A percentile compares a stretch with the other conserved stretches of the same genome.
These are phyloP conservation scores for Oldenlandia corymbosa DNA, from an alignment of 257 asterid species.

Conservation along the genomic window DNA sequence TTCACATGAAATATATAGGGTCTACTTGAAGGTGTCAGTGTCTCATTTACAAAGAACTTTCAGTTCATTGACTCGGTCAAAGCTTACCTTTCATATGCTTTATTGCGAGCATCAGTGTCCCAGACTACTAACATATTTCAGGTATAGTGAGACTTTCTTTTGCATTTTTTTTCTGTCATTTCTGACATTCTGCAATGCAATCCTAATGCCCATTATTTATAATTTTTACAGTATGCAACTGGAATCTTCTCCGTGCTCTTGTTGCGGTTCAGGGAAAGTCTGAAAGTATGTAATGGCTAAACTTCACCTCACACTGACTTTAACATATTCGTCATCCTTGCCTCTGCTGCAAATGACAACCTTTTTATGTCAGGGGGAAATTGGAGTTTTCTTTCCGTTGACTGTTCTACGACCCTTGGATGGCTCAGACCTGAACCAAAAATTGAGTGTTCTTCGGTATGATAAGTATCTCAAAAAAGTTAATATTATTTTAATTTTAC, in stretches of 20 bases:
- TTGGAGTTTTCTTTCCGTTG: constrained; percentile 95
- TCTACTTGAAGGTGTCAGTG: constrained; percentile 74
- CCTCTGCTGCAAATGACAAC: constrained; percentile 16
- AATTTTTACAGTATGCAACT: constrained; percentile 66
- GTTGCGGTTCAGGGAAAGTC: constrained; percentile 87
- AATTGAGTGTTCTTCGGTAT: constrained; percentile 78
- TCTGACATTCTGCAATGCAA: neutral
- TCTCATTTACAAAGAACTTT: constrained; percentile 69
- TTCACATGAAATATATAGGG: constrained; percentile 46
- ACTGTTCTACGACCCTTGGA: constrained; percentile 79
- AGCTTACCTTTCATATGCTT: constrained; percentile 89
- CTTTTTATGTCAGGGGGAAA: constrained; percentile 71
- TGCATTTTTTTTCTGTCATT: constrained; percentile 9
- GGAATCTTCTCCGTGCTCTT: constrained; percentile 82
- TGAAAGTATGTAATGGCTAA: constrained; percentile 52
- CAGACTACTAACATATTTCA: constrained; percentile 68
- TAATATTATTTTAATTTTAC: constrained; percentile 8
- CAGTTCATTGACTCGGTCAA: constrained; percentile 81
- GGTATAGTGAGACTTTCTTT: constrained; percentile 38
- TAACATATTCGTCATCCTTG: constrained; percentile 12
- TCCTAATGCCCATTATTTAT: constrained; percentile 2
- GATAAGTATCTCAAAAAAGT: constrained; percentile 23
- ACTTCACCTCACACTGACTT: constrained; percentile 7
- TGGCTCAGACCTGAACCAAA: constrained; percentile 80
- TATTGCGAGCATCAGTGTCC: constrained; percentile 85